Base-by-base conservation (phyloP, 352 stramenopile genomes). In the Phytophthora pisi region DNA sequence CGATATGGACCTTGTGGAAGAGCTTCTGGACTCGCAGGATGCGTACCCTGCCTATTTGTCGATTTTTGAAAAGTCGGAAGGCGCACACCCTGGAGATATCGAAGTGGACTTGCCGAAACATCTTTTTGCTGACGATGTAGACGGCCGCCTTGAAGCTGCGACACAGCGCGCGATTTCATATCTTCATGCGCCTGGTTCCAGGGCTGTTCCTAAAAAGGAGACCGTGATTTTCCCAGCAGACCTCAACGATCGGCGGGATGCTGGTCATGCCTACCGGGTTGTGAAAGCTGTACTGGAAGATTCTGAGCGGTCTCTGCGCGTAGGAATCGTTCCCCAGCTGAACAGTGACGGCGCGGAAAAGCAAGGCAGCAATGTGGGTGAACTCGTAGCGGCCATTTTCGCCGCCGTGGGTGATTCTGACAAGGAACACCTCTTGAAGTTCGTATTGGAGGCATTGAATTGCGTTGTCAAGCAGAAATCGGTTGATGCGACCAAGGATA, bases 241-340 rank as follows among this genome's bases (percentile, higher is more conserved):
- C 63, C 64, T 94, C 3, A 76, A 75, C 23, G 64, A 91, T 57
- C 70, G 59, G 20, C 69, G 74, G 9, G 76, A 91, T 52, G 84
- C 82, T 30, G 72, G 58, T n/a, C 79, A 92, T 69, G 79, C 76
- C 0, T 86, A 84, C 36, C 61, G 76, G 20, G 60, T 82, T 42
- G 75, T 92, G 24, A 93, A 93, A 56, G 77, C 81, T 24, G 69
- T 84, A 2, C 72, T 89, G 16, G 83, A 92, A 66, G 81, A 92
- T 53, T 84, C 87, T 0, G 75, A 91, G n/a, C 80, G 77, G 34
- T 65, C 76, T 0, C 68, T 91, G 57, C 86, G 86, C 13, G 70
- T 91, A 50, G 81, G 84, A 45, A 56, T 92, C 61, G 72, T 91
- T 6, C 78, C 86, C 47, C 77, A 78, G 43, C 43, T 83, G 7